These are phyloP conservation scores for Aspergillus fischeri DNA, from an alignment of 2,329 filamentous ascomycete genomes.

Conservation along the genomic window DNA sequence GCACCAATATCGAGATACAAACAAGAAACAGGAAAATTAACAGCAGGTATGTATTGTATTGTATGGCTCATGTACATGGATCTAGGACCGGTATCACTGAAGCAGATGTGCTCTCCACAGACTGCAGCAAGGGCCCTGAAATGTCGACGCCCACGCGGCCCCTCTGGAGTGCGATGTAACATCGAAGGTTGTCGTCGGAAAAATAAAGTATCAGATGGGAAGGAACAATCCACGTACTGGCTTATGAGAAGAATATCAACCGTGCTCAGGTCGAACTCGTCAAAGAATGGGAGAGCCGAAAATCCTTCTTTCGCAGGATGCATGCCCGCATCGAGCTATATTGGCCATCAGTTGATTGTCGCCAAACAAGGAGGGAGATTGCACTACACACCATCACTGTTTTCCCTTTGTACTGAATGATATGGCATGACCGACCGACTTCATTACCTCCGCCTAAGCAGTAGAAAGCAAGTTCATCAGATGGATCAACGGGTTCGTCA, in stretches of 20 bases:
- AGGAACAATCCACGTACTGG: slow-evolving; percentile 70
- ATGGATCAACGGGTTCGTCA: slow-evolving; percentile 86
- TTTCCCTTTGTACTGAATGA: slow-evolving; percentile 98
- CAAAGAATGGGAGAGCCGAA: slow-evolving; percentile 91
- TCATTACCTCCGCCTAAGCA: slow-evolving; percentile 95
- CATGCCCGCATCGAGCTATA: slow-evolving; percentile 89
- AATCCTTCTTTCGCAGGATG: slow-evolving; percentile 95
- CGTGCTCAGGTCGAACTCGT: slow-evolving; percentile 95
- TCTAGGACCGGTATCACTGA: slow-evolving; percentile 8
- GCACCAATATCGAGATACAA: slow-evolving; percentile 17
- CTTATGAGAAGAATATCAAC: slow-evolving; percentile 96
- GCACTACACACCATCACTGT: slow-evolving; percentile 79
- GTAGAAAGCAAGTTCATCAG: slow-evolving; percentile 91
- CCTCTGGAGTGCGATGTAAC: not conserved
- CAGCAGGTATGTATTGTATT: slow-evolving; percentile 29
- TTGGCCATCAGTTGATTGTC: not conserved
- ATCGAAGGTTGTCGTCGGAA: not conserved
- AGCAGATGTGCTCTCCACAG: not conserved
- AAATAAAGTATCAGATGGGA: slow-evolving; percentile 13
- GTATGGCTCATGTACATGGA: slow-evolving; percentile 35
- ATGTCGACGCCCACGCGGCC: not conserved
- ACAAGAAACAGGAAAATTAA: slow-evolving; percentile 16
- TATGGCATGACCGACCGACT: slow-evolving; percentile 94
- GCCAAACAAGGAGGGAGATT: not conserved
- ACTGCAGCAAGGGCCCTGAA: not conserved